phyloP scores from a whole-genome alignment of 352 stramenopile genomes.

The Peronospora farinosa region DNA sequence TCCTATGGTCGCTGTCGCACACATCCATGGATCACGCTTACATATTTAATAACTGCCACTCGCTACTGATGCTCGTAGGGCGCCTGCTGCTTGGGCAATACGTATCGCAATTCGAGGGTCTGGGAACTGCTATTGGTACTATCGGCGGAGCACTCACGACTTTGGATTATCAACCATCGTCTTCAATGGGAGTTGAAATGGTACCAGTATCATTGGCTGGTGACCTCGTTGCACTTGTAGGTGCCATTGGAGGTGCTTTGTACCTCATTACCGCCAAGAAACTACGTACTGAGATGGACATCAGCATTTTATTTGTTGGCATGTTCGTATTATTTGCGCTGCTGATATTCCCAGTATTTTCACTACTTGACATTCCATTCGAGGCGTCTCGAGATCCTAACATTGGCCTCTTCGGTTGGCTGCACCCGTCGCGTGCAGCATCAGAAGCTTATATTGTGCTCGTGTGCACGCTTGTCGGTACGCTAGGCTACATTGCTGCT shows the following conservation, averaged over 20 bases:
- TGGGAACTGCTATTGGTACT: slow-evolving; percentile 72
- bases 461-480: slow-evolving; percentile 82
- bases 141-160: slow-evolving; percentile 69
- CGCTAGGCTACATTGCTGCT: slow-evolving; percentile 78
- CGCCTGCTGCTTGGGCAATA: slow-evolving; percentile 52
- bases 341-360: slow-evolving; percentile 64
- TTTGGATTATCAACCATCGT: slow-evolving; percentile 43
- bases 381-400: slow-evolving; percentile 62
- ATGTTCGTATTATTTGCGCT: slow-evolving; percentile 66
- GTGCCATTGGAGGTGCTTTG: slow-evolving; percentile 61
- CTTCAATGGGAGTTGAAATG: slow-evolving; percentile 20
- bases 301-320: slow-evolving; percentile 53
- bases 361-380: slow-evolving; percentile 51
- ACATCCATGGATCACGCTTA: slow-evolving; percentile 81
- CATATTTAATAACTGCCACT: slow-evolving; percentile 87
- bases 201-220: slow-evolving; percentile 48
- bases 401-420: slow-evolving; percentile 83
- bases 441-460: slow-evolving; percentile 82
- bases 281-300: slow-evolving; percentile 58
- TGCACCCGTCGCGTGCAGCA: slow-evolving; percentile 52
- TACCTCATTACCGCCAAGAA: slow-evolving; percentile 74
- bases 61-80: slow-evolving; percentile 68
- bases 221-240: slow-evolving; percentile 69
- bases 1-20: slow-evolving; percentile 67
- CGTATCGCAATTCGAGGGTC: slow-evolving; percentile 67